Conservation (phyloP, 768 basidiomycete species). For the Collybia sp. region DNA sequence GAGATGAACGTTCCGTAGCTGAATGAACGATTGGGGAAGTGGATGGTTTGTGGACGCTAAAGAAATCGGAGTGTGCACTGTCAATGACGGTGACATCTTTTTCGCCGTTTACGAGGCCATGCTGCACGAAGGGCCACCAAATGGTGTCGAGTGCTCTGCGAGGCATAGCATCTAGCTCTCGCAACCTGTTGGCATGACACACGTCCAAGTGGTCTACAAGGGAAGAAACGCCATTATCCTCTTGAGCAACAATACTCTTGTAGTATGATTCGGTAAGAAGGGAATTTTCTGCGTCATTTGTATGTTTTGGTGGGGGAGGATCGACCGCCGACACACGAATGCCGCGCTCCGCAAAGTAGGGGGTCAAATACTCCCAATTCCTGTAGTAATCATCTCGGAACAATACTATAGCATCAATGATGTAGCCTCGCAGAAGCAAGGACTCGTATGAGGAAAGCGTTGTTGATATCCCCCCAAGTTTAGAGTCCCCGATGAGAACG, state of each 20-base stretch:
- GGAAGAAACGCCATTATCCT: constrained; percentile 32
- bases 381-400: constrained; percentile 85
- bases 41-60: constrained; percentile 60
- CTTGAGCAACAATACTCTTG: constrained; percentile 32
- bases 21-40: constrained; percentile 4
- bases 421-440: constrained; percentile 84
- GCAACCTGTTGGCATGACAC: constrained; percentile 61
- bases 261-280: constrained; percentile 71
- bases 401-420: constrained; percentile 77
- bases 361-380: constrained; percentile 77
- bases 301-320: constrained; percentile 50
- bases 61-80: constrained; percentile 84
- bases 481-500: constrained; percentile 81
- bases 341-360: constrained; percentile 76
- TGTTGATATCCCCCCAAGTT: constrained; percentile 87
- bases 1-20: constrained; percentile 3
- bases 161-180: constrained; percentile 75
- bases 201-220: constrained; percentile 57
- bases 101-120: constrained; percentile 61
- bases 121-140: constrained; percentile 99
- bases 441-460: constrained; percentile 95
- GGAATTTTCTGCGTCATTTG: constrained; percentile 41
- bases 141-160: constrained; percentile 68
- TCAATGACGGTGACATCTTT: constrained; percentile 87
- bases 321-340: constrained; percentile 49